Evolutionary conservation across 257 asterid genomes (phyloP).

Genomic region (Nicotiana paniculata): DNA sequence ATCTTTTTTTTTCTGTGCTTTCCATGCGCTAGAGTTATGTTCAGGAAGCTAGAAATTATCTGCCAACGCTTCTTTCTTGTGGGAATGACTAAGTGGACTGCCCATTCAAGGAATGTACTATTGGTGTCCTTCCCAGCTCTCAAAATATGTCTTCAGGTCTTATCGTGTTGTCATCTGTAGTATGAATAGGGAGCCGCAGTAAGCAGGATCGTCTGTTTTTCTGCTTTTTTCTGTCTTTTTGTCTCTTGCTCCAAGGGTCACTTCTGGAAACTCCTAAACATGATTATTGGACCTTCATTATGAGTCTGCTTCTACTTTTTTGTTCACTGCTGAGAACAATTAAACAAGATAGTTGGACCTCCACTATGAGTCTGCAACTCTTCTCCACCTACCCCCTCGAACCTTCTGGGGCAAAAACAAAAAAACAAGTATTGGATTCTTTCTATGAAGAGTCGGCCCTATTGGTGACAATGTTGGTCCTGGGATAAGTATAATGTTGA

Average conservation of each 20-base stretch:
- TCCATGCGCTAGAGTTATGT: neutral
- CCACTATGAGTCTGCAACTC: neutral
- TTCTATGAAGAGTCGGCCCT: neutral
- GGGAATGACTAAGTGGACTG: neutral
- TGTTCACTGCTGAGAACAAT: neutral
- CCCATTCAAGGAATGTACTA: slow-evolving; percentile 5
- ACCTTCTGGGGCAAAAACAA: neutral
- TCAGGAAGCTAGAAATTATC: neutral
- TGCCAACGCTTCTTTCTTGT: neutral
- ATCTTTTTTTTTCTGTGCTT: neutral
- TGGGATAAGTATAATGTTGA: neutral
- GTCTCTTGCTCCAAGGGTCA: neutral
- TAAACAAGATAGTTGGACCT: neutral
- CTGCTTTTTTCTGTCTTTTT: neutral
- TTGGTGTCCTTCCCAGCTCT: neutral
- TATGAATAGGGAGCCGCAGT: neutral
- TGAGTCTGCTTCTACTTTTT: neutral
- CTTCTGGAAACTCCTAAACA: neutral
- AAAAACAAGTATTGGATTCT: neutral
- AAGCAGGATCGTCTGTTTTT: neutral
- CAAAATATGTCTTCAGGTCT: neutral
- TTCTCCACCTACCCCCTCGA: neutral
- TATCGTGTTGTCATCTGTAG: neutral
- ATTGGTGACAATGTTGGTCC: neutral
- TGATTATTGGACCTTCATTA: neutral